phyloP scores from a whole-genome alignment of 768 basidiomycete species.

The Hericium coralloides region DNA sequence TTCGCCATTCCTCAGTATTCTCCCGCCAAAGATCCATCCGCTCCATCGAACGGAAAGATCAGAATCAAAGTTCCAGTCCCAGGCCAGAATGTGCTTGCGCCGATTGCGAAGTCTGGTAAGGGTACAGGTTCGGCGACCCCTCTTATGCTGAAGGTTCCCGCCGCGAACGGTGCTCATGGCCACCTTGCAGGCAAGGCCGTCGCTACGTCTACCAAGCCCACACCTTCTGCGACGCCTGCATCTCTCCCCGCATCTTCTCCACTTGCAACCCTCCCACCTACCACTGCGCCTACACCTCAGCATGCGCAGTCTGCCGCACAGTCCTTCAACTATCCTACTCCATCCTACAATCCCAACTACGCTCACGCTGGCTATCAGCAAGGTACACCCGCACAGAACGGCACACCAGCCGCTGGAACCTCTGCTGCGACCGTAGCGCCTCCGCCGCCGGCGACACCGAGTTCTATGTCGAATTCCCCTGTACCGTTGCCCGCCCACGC shows the following conservation, averaged over 20 bases:
- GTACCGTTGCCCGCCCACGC: constrained; percentile 12
- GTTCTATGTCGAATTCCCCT: constrained; percentile 5
- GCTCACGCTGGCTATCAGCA: neutral
- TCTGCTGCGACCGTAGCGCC: neutral
- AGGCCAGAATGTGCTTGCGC: constrained; percentile 21
- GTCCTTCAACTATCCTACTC: neutral
- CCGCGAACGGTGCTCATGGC: neutral
- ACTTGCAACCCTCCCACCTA: neutral
- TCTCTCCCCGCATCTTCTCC: constrained; percentile 1
- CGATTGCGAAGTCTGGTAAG: constrained; percentile 15
- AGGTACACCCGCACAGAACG: neutral
- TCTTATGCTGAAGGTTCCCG: constrained; percentile 15
- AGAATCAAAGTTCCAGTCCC: constrained; percentile 57
- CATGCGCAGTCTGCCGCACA: neutral
- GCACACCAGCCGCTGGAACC: neutral
- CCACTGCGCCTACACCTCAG: neutral
- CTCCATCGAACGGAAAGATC: constrained; percentile 41
- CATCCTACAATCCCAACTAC: neutral
- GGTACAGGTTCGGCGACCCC: constrained; percentile 15
- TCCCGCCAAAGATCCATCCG: constrained; percentile 31
- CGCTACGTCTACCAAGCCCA: constrained; percentile 15
- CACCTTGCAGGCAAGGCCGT: neutral
- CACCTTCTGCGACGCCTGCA: constrained; percentile 10
- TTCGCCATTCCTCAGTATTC: constrained; percentile 53
- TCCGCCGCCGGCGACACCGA: neutral